Evolutionary conservation across 768 basidiomycete species (phyloP), one percentile per base, ranked within the genome.

Genomic region (Strobilomyces confusus): DNA sequence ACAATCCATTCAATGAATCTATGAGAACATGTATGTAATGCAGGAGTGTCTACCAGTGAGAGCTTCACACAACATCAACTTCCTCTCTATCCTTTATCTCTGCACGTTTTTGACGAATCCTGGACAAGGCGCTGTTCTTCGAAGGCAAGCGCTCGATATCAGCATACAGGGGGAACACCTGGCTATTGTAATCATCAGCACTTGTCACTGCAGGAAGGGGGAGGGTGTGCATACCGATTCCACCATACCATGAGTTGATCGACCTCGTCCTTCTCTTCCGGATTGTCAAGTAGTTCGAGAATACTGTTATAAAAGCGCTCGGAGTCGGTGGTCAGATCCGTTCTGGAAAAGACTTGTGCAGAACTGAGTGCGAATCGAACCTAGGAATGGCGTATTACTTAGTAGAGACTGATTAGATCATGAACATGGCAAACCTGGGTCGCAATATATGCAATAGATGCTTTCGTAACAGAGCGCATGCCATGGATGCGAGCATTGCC

Each of bases 261-360:
- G 12, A 47, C 34, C 8, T 46, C 32, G 6, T 46, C 49, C 6
- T n/a, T 34, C 49, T 50, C 41, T 4, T 43, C 32, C 5, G 9
- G 40, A 15, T 53, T 46, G 4, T 53, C 23, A 6, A 53, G 40
- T 7, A 53, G 15, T 1, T 54, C 46, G 2, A 54, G 13, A 5
- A 54, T 54, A 11, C 17, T 25, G 20, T 36, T 37, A 17, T 54
- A 54, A 15, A 48, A 54, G 1, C 17, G 33, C n/a, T 54, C 52
- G 0, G 41, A 54, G 19, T 54, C 40, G 1, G 40, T 54, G 2
- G 30, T 6, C 1, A 54, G 26, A 29, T 54, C 47, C 2, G 41
- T 54, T n/a, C 26, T 22, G 3, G 46, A 54, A 9, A 54, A 54
- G 1, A 54, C 52, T 36, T 54, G 52, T 1, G 46, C 20, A 1